Conservation (phyloP, 1,284 basidiomycete genomes). For the Ceratobasidium sp. region DNA sequence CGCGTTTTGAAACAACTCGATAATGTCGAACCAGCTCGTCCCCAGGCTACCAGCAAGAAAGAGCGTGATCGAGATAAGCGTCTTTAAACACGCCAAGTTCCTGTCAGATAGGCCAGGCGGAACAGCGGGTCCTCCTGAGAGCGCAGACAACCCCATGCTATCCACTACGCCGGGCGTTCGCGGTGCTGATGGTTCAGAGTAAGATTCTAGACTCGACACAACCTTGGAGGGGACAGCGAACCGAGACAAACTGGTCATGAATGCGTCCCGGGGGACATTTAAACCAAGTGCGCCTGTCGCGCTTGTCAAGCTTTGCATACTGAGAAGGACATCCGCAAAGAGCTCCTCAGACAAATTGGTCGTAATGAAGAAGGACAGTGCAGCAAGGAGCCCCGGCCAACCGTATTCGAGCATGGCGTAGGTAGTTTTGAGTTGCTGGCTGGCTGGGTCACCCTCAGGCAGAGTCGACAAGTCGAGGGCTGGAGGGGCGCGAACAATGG, state of each 20-base stretch:
- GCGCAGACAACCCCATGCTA: slow-evolving; percentile 68
- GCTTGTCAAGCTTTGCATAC: slow-evolving; percentile 85
- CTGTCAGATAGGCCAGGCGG: slow-evolving; percentile 84
- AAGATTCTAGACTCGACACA: slow-evolving; percentile 82
- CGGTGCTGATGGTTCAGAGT: slow-evolving; percentile 72
- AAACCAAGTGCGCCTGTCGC: slow-evolving; percentile 90
- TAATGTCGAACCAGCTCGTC: slow-evolving; percentile 88
- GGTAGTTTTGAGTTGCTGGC: slow-evolving; percentile 67
- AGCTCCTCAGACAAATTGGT: slow-evolving; percentile 90
- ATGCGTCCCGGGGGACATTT: slow-evolving; percentile 89
- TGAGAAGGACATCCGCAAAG: slow-evolving; percentile 84
- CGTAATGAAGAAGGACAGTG: slow-evolving; percentile 86
- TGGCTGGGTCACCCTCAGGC: slow-evolving; percentile 65
- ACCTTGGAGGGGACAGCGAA: slow-evolving; percentile 89
- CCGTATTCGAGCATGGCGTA: slow-evolving; percentile 83
- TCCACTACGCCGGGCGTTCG: slow-evolving; percentile 67
- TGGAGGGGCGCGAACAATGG: slow-evolving; percentile 73
- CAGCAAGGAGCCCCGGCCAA: slow-evolving; percentile 91
- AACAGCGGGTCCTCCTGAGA: slow-evolving; percentile 48
- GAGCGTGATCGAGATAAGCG: slow-evolving; percentile 79
- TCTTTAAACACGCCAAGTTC: slow-evolving; percentile 90
- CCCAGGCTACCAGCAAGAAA: slow-evolving; percentile 87
- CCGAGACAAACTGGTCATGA: slow-evolving; percentile 87
- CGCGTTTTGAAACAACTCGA: slow-evolving; percentile 92
- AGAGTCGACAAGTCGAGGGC: slow-evolving; percentile 73